A percentile compares a stretch with the other conserved stretches of the same genome.
phyloP scores from a whole-genome alignment of 208 protist genomes.

The Leishmania martiniquensis region DNA sequence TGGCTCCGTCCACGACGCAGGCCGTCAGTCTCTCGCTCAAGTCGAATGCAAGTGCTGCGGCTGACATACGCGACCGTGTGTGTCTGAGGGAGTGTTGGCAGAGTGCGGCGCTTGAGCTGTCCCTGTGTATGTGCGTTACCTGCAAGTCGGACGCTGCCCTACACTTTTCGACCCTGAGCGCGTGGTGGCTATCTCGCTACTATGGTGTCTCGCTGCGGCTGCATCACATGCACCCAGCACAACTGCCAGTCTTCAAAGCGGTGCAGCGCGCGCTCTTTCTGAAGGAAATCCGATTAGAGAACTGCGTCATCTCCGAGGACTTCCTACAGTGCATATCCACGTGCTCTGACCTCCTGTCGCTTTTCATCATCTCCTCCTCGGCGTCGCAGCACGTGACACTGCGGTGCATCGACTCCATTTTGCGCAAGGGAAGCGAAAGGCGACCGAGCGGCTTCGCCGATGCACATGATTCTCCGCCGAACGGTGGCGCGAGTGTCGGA shows the following conservation, averaged over 20 bases:
- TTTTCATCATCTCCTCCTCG: slow-evolving; percentile 52
- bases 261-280: slow-evolving; percentile 44
- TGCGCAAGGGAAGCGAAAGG: slow-evolving; percentile 39
- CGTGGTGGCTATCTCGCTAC: slow-evolving; percentile 85
- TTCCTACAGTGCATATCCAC: slow-evolving; percentile 75
- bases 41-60: slow-evolving; percentile 11
- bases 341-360: slow-evolving; percentile 48
- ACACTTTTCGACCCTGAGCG: slow-evolving; percentile 29
- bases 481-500: not conserved
- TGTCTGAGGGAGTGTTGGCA: slow-evolving; percentile 38
- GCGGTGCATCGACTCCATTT: slow-evolving; percentile 70
- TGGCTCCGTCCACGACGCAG: slow-evolving; percentile 12
- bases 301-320: slow-evolving; percentile 57
- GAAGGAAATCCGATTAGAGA: slow-evolving; percentile 45
- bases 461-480: not conserved
- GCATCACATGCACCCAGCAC: slow-evolving; percentile 48
- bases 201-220: slow-evolving; percentile 61
- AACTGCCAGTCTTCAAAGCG: slow-evolving; percentile 55
- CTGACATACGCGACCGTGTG: slow-evolving; percentile 10
- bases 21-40: slow-evolving; percentile 18
- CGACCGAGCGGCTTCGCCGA: slow-evolving; percentile 10
- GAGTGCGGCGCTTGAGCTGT: slow-evolving; percentile 34
- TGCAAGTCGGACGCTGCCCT: slow-evolving; percentile 40
- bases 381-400: slow-evolving; percentile 60
- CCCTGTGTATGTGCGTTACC: slow-evolving; percentile 40